Conservation (phyloP, 495 filamentous ascomycete genomes). For the Bacidia gigantensis region DNA sequence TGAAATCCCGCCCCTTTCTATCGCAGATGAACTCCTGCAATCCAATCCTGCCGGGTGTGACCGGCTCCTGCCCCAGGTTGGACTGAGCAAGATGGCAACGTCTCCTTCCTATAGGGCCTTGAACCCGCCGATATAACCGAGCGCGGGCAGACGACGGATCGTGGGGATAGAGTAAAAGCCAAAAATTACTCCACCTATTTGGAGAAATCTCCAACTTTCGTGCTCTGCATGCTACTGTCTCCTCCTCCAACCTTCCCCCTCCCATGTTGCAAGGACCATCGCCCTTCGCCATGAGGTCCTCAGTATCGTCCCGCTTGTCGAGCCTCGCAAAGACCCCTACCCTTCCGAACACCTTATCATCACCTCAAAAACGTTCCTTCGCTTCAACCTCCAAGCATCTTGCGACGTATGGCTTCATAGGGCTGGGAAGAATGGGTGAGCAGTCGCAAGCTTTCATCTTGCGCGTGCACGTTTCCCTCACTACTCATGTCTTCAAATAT, state of each 20-base stretch:
- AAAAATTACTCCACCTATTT: too few species aligned
- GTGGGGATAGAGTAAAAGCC: not conserved
- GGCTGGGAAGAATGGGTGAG: slow-evolving; percentile 78
- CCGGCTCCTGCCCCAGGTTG: not conserved
- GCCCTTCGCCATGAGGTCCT: slow-evolving; percentile 13
- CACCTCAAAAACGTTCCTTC: slow-evolving; percentile 14
- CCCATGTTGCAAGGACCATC: not conserved
- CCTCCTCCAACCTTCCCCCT: too few species aligned
- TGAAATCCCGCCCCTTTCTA: not conserved
- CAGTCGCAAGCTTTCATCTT: slow-evolving; percentile 8
- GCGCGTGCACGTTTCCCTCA: slow-evolving; percentile 3
- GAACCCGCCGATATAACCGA: not conserved
- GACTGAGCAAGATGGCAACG: too few species aligned
- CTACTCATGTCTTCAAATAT: not conserved
- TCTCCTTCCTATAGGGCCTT: too few species aligned
- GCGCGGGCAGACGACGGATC: not conserved
- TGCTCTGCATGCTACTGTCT: too few species aligned
- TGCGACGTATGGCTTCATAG: slow-evolving; percentile 71
- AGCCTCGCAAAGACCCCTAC: slow-evolving; percentile 3
- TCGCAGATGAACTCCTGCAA: not conserved
- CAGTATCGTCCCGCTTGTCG: slow-evolving; percentile 13
- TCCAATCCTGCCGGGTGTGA: not conserved
- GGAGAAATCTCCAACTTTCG: too few species aligned
- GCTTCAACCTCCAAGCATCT: slow-evolving; percentile 9
- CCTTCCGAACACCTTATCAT: not conserved